Base-by-base conservation (phyloP, 2,329 filamentous ascomycete genomes). In the Sclerotinia spermophila region DNA sequence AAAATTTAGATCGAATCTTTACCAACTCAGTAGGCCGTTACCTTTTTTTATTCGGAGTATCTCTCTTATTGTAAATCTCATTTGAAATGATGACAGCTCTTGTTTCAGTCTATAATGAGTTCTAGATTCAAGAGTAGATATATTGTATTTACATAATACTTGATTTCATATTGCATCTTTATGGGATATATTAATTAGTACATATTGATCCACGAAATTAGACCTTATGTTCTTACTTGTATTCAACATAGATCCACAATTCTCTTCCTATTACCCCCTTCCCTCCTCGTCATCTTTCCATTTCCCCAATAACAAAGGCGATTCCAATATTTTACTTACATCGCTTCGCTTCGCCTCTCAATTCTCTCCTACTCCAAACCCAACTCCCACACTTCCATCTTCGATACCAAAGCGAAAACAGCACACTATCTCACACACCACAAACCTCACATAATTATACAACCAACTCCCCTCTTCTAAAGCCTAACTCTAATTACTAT, bases 81-180 rank as follows among this genome's bases (percentile, higher is more conserved):
- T 0, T 8, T 11, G 8, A 48, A 2, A 10, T 48, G n/a, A n/a
- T n/a, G n/a, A 24, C 3, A 3, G 1, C 8, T 5, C 6, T 24
- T 4, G 2, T 15, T 51, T 51, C 24, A 24, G 17, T 51, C 11
- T 17, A 51, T 51, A 2, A 15, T n/a, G n/a, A 15, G 17, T 15
- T 51, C n/a, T 48, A 17, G 17, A 27, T 15, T 51, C n/a, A 24
- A 17, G 17, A 27, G n/a, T 2, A 51, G 15, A 2, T 51, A 51
- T 3, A 11, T 5, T 0, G 48, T 51, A 11, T 51, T 27, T 17
- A 51, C 6, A 27, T 51, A 27, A 3, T 5, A 0, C 48, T 51
- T 51, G n/a, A 15, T 51, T 2, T 27, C 13, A 27, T 24, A 27
- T n/a, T 51, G 48, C 5, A 51, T 51, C 5, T n/a, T n/a, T n/a